Conservation (phyloP, 1,139 yeast genomes). For the Neolecta irregularis region DNA sequence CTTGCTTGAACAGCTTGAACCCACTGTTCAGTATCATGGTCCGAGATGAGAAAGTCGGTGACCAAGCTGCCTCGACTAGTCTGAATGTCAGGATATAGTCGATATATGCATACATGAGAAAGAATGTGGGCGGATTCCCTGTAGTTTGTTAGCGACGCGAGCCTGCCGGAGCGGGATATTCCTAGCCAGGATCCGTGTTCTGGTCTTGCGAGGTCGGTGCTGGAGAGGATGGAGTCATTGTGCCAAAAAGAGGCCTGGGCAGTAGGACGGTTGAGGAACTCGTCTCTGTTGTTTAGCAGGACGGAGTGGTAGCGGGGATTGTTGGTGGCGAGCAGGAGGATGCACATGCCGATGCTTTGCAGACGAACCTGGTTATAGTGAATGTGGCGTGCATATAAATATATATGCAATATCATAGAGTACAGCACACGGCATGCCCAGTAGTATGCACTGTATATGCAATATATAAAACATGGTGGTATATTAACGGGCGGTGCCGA, state of each 20-base stretch:
- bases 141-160: conserved; percentile 66
- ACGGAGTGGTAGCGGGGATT: conserved; percentile 35
- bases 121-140: conserved; percentile 38
- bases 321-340: conserved; percentile 13
- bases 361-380: no score
- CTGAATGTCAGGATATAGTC: conserved; percentile 28
- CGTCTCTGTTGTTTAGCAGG: conserved; percentile 73
- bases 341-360: no score
- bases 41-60: conserved; percentile 35
- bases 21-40: conserved; percentile 32
- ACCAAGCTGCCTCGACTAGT: conserved; percentile 73
- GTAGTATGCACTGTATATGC: no score
- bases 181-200: conserved; percentile 94
- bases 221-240: conserved; percentile 37
- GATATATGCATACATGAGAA: no score
- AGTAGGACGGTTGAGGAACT: conserved; percentile 60
- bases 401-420: no score
- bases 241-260: conserved; percentile 43
- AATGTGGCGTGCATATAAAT: no score
- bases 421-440: no score
- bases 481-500: no score
- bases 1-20: conserved; percentile 24
- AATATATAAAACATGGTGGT: no score
- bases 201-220: conserved; percentile 55
- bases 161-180: conserved; percentile 40